Base-by-base conservation (phyloP, 2,329 filamentous ascomycete genomes). In the Hypoxylon sp. region DNA sequence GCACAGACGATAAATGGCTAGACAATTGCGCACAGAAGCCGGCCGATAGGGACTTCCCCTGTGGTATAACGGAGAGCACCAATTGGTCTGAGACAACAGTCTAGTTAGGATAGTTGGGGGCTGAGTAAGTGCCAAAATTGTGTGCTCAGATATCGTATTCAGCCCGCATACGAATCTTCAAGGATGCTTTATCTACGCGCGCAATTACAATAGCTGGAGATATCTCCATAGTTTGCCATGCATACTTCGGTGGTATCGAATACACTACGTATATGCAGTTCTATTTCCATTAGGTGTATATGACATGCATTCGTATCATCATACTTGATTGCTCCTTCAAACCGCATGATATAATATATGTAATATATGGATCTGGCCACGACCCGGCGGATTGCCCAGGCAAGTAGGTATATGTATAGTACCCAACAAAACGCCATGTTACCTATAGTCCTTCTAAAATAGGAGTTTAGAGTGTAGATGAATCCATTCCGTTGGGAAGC, bases 401-500 rank as follows among this genome's bases (percentile, higher is more conserved):
- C 33, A n/a, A 37, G 51, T 53, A 48, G 53, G 37, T 62, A 47
- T 46, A 57, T 39, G 17, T 26, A 42, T 56, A 57, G 9, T 24
- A 33, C 56, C 53, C 63, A 65, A 65, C 56, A 55, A 55, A 65
- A 56, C 29, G 4, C 11, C 37, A 48, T 46, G 42, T 26, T 58
- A 58, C 19, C 13, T 57, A 39, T 57, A 39, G n/a, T 37, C 29
- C 26, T 17, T 52, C 46, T 44, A 42, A 59, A 58, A 64, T 47
- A 35, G 46, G 35, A 37, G 37, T 48, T 31, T 42, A 2, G 22
- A 39, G 33, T 26, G 44, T 56, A 56, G 44, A 48, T 56, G 53
- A 57, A 47, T 47, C 54, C 62, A 60, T 60, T 65, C 50, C 62
- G 48, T 60, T 65, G 55, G 62, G 55, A 60, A 48, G n/a, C 19